Conservation (phyloP, 768 basidiomycete genomes). For the Trametes cubensis region DNA sequence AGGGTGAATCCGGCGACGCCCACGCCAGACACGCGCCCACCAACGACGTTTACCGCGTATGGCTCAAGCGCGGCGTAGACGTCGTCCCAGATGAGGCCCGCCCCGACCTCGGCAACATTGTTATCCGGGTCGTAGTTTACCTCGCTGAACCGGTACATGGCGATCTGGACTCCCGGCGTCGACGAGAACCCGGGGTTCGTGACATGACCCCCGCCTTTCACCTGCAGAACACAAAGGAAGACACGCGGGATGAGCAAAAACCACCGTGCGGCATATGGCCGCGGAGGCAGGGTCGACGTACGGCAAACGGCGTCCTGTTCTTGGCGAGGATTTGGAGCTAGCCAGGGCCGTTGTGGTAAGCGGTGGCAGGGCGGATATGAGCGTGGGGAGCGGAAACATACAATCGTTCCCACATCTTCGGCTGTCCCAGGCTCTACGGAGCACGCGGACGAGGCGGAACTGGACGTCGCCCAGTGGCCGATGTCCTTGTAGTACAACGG, state of each 20-base stretch:
- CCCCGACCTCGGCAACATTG: conserved; percentile 34
- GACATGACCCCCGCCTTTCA: conserved; percentile 41
- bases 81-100: conserved; percentile 65
- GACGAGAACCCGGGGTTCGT: conserved; percentile 41
- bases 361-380: not conserved
- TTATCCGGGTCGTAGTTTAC: conserved; percentile 28
- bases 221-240: conserved; percentile 22
- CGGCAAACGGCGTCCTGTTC: conserved; percentile 56
- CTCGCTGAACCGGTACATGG: conserved; percentile 36
- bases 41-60: conserved; percentile 55
- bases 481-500: conserved; percentile 45
- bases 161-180: conserved; percentile 39
- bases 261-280: not conserved
- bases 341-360: not conserved
- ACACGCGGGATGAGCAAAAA: not conserved
- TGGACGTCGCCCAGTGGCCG: conserved; percentile 55
- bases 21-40: conserved; percentile 56
- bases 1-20: conserved; percentile 41
- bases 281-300: conserved; percentile 31
- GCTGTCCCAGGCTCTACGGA: conserved; percentile 61
- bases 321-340: conserved; percentile 52
- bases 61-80: conserved; percentile 59
- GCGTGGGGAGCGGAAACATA: conserved; percentile 35
- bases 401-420: conserved; percentile 53
- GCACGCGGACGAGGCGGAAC: conserved; percentile 49